Evolutionary conservation across 257 asterid genomes (phyloP), one percentile per base, ranked within the genome.

Genomic region (Nicotiana obtusifolia): DNA sequence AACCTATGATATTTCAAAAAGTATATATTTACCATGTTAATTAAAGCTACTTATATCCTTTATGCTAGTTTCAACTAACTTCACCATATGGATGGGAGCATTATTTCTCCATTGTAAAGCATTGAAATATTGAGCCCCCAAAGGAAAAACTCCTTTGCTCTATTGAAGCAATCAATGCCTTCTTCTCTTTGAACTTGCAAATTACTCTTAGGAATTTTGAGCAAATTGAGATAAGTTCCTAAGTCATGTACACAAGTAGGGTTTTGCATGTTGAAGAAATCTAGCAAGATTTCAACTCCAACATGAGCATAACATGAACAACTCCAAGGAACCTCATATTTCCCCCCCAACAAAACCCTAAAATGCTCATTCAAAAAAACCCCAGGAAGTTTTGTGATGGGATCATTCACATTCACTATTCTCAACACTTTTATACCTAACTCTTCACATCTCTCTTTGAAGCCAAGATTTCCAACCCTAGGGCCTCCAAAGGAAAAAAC

Each of bases 161-260:
- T 37, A 41, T 69, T n/a, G 7, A 44, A 22, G 33, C 44, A 71
- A 41, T 69, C 11, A 71, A 6, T 44, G 33, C 15, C n/a, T n/a
- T 71, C 15, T 22, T 14, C 22, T 22, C 37, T 71, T 44, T 71
- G 22, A 44, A 71, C 1, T 71, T 71, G 60, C 60, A 71, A 22
- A 30, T 3, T 22, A 71, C 80, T 81, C 44, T 81, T 83, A 4
- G 85, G 88, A 73, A 84, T 80, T 79, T 79, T 89, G 5, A 91
- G 87, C 89, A 92, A 83, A 13, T 85, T 86, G 66, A 92, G 90
- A 64, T 92, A 91, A 60, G 85, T 83, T 68, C 84, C 93, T 80
- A 91, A 83, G 64, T 91, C 95, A 79, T 92, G 97, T 16, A 89
- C 95, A 80, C 93, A 91, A 41, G 90, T 86, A 1, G 93, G 97